Evolutionary conservation across 2,329 filamentous ascomycete species (phyloP), one percentile per base, ranked within the genome.

Genomic region (Trichoderma citrinoviride): DNA sequence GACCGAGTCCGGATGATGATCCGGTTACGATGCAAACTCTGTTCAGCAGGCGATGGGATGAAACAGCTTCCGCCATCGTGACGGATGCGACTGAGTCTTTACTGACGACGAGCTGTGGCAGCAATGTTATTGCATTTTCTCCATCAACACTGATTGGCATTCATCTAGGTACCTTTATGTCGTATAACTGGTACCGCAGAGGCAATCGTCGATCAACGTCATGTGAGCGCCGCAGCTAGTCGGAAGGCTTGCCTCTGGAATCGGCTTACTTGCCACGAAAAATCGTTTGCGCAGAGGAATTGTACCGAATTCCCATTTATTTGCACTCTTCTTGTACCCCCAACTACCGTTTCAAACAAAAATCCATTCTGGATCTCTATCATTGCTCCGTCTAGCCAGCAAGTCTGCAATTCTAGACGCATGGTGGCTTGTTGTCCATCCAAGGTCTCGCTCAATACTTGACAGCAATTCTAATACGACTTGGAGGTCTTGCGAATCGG

Each of bases 1-100:
- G 75, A 1, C 81, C 80, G 0, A 83, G 70, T 1, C 81, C 81
- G 0, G 80, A 81, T 0, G 80, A 81, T 1, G 78, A 72, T 12
- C 81, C 81, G 0, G 81, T 82, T 6, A 83, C 73, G 25, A 83
- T 77, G 25, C 61, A 64, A 7, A 64, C 54, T 21, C 53, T 67
- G 15, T 57, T 57, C 33, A 57, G 14, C 3, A 67, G 50, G 3
- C 62, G 62, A 15, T 55, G 46, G 7, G 25, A 37, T 4, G 3
- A 3, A 0, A 12, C 12, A 14, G 23, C 7, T n/a, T 61, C 47
- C 17, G 49, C 27, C 60, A 62, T 62, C 44, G 19, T 23, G 19
- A 3, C 37, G 14, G 15, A 21, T n/a, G 14, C 33, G 37, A 33
- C 7, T 33, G 29, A 7, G 27, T 29, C 8, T 33, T 10, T 33